Evolutionary conservation across 495 filamentous ascomycete genomes (phyloP).

Genomic region (Penicillium subrubescens): DNA sequence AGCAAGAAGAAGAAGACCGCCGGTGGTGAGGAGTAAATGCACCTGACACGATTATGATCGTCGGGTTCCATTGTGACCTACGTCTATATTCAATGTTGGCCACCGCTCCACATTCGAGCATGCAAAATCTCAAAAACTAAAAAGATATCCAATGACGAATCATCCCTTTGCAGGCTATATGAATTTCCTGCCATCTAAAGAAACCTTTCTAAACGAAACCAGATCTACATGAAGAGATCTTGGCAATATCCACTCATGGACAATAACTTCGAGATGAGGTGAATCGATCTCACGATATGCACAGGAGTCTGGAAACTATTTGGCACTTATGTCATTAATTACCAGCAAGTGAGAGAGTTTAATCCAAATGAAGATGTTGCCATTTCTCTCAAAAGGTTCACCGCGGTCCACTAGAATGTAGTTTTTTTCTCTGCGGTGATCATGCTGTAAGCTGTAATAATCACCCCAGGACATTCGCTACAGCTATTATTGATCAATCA

Average conservation of each 20-base stretch:
- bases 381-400: not conserved
- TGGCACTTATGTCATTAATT: constrained; percentile 6
- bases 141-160: constrained; percentile 33
- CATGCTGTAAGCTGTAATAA: not conserved
- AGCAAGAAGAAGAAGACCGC: constrained; percentile 91
- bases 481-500: not conserved
- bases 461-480: not conserved
- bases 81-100: constrained; percentile 17
- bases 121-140: constrained; percentile 21
- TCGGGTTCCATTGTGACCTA: constrained; percentile 18
- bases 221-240: not conserved
- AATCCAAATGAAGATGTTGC: constrained; percentile 11
- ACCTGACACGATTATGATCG: constrained; percentile 8
- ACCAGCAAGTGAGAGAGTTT: not conserved
- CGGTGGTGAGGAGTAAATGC: constrained; percentile 60
- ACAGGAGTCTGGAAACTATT: not conserved
- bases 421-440: not conserved
- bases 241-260: constrained; percentile 1
- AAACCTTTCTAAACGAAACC: not conserved
- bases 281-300: not conserved
- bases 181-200: constrained; percentile 11
- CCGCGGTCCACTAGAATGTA: not conserved
- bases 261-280: not conserved
- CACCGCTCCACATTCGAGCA: constrained; percentile 3
- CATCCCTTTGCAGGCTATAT: constrained; percentile 18